Conservation (phyloP, 2,329 filamentous ascomycete genomes). For the Zymoseptoria tritici region DNA sequence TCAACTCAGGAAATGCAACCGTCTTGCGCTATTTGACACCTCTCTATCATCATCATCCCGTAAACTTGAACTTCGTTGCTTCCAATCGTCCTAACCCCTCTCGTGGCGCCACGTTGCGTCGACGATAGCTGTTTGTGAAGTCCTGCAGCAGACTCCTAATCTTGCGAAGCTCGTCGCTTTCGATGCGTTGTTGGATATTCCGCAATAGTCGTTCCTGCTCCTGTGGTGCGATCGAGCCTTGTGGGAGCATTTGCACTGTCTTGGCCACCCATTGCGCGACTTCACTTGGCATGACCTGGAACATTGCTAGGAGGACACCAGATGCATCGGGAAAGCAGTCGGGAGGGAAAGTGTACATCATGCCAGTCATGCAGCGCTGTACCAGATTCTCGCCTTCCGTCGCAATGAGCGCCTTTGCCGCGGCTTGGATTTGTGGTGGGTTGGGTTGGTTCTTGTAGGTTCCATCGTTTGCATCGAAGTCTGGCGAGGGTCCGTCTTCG, state of each 20-base stretch:
- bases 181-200: constrained; percentile 70
- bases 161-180: constrained; percentile 63
- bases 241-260: constrained; percentile 76
- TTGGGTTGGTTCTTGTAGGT: constrained; percentile 45
- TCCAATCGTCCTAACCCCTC: constrained; percentile 85
- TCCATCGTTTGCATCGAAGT: constrained; percentile 49
- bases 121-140: constrained; percentile 89
- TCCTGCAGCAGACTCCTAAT: constrained; percentile 84
- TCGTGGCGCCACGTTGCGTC: constrained; percentile 88
- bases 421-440: constrained; percentile 60
- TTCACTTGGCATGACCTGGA: constrained; percentile 75
- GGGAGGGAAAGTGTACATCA: constrained; percentile 98
- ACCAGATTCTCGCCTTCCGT: constrained; percentile 66
- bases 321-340: constrained; percentile 95
- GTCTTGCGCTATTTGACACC: not conserved
- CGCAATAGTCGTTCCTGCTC: constrained; percentile 75
- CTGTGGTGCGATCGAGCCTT: constrained; percentile 68
- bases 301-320: constrained; percentile 80
- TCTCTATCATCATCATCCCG: constrained; percentile 20
- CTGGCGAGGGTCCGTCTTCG: constrained; percentile 55
- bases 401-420: constrained; percentile 64
- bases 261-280: constrained; percentile 74
- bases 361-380: constrained; percentile 85
- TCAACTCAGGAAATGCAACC: not conserved
- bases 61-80: constrained; percentile 77